Conservation (phyloP, 2,329 filamentous ascomycete species). For the Fusarium beomiforme region DNA sequence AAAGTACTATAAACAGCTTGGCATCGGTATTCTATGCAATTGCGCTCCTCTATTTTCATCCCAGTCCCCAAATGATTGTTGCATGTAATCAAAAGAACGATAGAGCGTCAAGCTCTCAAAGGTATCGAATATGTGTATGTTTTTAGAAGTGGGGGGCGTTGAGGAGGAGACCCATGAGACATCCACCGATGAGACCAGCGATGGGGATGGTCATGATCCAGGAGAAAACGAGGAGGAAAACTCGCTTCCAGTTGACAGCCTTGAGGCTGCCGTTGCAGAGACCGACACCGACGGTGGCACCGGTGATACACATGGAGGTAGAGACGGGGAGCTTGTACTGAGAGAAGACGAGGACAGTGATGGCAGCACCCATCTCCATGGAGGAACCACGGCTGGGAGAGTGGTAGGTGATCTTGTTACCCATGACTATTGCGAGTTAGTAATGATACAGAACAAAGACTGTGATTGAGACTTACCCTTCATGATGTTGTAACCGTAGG, state of each 20-base stretch:
- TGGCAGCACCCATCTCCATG: slow-evolving; percentile 83
- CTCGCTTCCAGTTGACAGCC: slow-evolving; percentile 81
- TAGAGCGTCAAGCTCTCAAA: slow-evolving; percentile 1
- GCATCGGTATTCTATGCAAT: slow-evolving; percentile 24
- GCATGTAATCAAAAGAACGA: slow-evolving; percentile 7
- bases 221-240: slow-evolving; percentile 71
- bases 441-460: rapidly evolving
- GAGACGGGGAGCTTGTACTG: slow-evolving; percentile 81
- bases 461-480: slow-evolving; percentile 65
- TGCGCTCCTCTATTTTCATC: slow-evolving; percentile 21
- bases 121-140: slow-evolving; percentile 1
- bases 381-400: slow-evolving; percentile 67
- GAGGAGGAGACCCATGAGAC: slow-evolving; percentile 53
- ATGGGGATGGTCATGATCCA: slow-evolving; percentile 63
- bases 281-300: slow-evolving; percentile 80
- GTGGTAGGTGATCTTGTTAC: slow-evolving; percentile 82
- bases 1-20: slow-evolving; percentile 7
- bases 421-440: slow-evolving; percentile 69
- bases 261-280: slow-evolving; percentile 78
- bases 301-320: slow-evolving; percentile 83
- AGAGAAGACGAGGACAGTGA: slow-evolving; percentile 80
- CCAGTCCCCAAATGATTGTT: neutral
- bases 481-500: slow-evolving; percentile 88
- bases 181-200: slow-evolving; percentile 54
- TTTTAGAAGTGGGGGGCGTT: slow-evolving; percentile 52